Evolutionary conservation across 352 stramenopile species (phyloP), one percentile per base, ranked within the genome.

Genomic region (Phytophthora hybrid): DNA sequence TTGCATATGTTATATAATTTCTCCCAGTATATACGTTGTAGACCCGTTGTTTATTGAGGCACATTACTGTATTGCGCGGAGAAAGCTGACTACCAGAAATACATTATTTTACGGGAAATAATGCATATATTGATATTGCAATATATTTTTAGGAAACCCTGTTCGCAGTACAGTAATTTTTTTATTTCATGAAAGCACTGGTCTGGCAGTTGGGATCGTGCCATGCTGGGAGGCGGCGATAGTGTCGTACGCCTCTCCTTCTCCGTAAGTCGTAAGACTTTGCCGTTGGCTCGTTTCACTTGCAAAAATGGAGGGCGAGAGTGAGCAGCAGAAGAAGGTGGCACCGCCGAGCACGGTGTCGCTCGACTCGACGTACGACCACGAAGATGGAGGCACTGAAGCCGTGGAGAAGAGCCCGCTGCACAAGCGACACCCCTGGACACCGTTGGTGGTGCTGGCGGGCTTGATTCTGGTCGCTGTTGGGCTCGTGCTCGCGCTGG

Each of bases 261-360:
- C 29, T 61, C 10, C 29, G 21, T 67, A 31, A 56, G 23, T 59
- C 51, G 66, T 69, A 46, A 21, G 5, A 14, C 10, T 41, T 13
- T 16, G 34, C 34, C 10, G 34, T 14, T 39, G 10, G 34, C 34
- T 4, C 44, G n/a, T n/a, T n/a, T 51, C 69, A 80, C 59, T 80
- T 69, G 19, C 14, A 19, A 72, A 76, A 49, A 81, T 81, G 74
- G 66, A 72, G 4, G 16, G 54, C 10, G 71, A 62, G 49, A 52
- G 21, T 3, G 58, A 59, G 19, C 59, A 57, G 16, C 37, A 52
- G n/a, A 78, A 81, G 59, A 71, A 47, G 21, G 51, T 55, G 18
- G 58, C 54, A 29, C 52, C 66, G 23, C 51, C 59, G n/a, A 81
- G 74, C 34, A 78, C 71, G 29, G 66, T 76, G n/a, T 81, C 74